These are phyloP conservation scores for Nemania abortiva DNA, from an alignment of 2,329 filamentous ascomycete species.

Conservation along the genomic window DNA sequence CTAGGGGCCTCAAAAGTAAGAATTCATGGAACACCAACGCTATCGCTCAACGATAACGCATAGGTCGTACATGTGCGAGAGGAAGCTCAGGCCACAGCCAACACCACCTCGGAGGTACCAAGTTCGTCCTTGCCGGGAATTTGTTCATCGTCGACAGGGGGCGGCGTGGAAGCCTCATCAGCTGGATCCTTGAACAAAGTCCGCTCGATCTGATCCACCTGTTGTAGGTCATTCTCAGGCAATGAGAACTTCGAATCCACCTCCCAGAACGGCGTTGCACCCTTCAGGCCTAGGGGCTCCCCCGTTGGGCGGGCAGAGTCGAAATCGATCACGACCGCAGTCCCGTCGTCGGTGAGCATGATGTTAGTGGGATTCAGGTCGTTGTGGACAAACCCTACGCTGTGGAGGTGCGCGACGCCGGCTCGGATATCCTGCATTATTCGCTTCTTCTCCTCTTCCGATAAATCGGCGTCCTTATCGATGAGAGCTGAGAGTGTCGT, in stretches of 20 bases:
- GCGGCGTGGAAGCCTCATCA: no score
- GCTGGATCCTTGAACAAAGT: background rate
- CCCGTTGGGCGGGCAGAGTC: background rate
- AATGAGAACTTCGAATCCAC: background rate
- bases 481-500: background rate
- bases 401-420: background rate
- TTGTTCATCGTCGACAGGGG: background rate
- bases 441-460: background rate
- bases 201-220: background rate
- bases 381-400: background rate
- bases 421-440: background rate
- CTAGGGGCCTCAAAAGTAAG: background rate
- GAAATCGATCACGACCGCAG: background rate
- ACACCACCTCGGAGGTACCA: background rate
- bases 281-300: background rate
- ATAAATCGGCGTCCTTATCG: background rate
- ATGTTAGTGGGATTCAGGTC: background rate
- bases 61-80: background rate
- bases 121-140: background rate
- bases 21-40: background rate
- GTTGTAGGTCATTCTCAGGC: conserved; percentile 1
- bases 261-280: background rate
- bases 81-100: background rate
- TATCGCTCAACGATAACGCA: background rate
- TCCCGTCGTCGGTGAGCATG: background rate